Base-by-base conservation (phyloP, 1,284 basidiomycete genomes). In the Apiotrichum veenhuisii region DNA sequence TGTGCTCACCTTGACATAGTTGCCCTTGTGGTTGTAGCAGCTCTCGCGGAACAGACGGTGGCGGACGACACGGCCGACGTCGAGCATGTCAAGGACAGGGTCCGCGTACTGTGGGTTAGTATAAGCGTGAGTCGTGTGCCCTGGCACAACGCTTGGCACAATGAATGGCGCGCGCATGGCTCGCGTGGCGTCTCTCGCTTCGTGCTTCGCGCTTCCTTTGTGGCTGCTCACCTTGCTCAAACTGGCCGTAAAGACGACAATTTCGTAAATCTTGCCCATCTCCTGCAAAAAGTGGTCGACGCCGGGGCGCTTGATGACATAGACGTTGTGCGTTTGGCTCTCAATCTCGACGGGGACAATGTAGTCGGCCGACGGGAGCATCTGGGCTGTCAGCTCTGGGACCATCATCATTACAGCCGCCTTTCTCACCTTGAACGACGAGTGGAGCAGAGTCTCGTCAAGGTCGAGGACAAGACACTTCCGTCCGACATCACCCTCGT, bases 321-420 rank as follows among this genome's bases (percentile, higher is more conserved):
- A 98, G 60, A 98, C 92, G 70, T 98, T 98, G 77, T 99, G 95
- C 81, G 89, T 91, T 67, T 95, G 87, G 62, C 91, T 93, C 73
- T 99, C 96, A 64, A 99, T 99, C 78, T 98, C 96, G 47, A 98
- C 95, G 1, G 96, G 96, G 0, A 98, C 95, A 61, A 98, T 90
- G 75, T 94, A 99, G 79, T 98, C 96, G 37, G 95, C 92, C 67
- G 92, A 87, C 63, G 88, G 90, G 70, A 97, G 91, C 64, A 93
- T 89, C 92, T 95, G 72, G 18, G 30, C 11, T 17, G 45, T 46
- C 9, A 34, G 27, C 33, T 15, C 15, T n/a, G 12, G 25, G 17
- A 37, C 26, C 17, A 8, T 45, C 20, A 12, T 1, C 38, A 36
- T 8, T 30, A 12, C 14, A 18, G 12, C 8, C 20, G 4, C n/a